These are phyloP conservation scores for Clonostachys rosea DNA, from an alignment of 2,329 filamentous ascomycete species.

Conservation along the genomic window DNA sequence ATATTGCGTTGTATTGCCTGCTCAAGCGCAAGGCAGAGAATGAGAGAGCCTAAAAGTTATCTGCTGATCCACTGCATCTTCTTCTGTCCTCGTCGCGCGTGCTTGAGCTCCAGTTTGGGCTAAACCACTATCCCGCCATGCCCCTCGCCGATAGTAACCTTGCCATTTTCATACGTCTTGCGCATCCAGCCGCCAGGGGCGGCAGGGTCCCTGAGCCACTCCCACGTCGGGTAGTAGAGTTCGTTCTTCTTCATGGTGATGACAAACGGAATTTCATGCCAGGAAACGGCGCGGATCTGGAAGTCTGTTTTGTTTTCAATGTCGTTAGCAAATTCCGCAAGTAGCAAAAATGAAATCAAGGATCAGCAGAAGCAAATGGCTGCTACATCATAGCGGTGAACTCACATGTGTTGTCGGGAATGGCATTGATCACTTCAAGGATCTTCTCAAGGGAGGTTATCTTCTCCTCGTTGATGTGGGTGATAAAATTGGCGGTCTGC, in stretches of 20 bases:
- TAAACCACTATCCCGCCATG: conserved; percentile 28
- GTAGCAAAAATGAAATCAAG: background rate
- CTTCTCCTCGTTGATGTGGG: conserved; percentile 84
- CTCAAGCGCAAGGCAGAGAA: too few species aligned
- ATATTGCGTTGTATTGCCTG: too few species aligned
- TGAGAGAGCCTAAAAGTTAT: too few species aligned
- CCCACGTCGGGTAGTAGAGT: conserved; percentile 79
- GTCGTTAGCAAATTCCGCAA: background rate
- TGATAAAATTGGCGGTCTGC: conserved; percentile 95
- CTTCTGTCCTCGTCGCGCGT: too few species aligned
- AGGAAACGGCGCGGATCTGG: conserved; percentile 90
- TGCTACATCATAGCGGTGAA: too few species aligned
- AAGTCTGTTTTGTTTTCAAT: conserved; percentile 56
- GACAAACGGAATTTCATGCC: conserved; percentile 98
- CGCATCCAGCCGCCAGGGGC: conserved; percentile 59
- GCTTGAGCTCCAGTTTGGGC: too few species aligned
- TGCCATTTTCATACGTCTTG: conserved; percentile 55
- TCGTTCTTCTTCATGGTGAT: conserved; percentile 99
- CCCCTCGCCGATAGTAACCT: conserved; percentile 49
- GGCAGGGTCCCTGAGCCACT: conserved; percentile 60
- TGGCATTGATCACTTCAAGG: conserved; percentile 74
- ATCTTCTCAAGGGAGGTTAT: conserved; percentile 82
- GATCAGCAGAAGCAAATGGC: conserved; percentile 17
- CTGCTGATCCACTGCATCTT: too few species aligned
- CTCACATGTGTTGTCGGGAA: conserved; percentile 87